phyloP scores from a whole-genome alignment of 2,329 filamentous ascomycete species.

The Aschersonia sp. region DNA sequence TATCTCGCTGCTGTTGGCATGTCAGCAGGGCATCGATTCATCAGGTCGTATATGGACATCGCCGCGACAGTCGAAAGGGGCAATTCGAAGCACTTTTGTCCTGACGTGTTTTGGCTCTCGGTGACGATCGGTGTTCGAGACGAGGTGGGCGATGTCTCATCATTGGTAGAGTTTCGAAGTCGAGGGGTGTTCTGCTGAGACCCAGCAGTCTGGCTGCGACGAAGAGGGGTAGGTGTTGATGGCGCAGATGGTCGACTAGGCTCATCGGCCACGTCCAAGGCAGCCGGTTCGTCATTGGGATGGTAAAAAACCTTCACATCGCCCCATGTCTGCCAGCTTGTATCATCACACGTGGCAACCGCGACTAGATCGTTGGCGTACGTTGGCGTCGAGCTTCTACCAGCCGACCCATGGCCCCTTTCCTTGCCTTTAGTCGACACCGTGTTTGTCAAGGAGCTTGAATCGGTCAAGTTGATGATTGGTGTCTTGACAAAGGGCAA shows the following conservation, averaged over 20 bases:
- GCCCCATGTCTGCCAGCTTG: constrained; percentile 63
- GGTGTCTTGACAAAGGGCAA: constrained; percentile 67
- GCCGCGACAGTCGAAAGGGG: constrained; percentile 39
- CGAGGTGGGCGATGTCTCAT: constrained; percentile 36
- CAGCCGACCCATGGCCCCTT: constrained; percentile 30
- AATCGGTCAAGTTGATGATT: constrained; percentile 34
- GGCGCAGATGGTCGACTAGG: constrained; percentile 33
- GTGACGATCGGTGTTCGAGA: constrained; percentile 24
- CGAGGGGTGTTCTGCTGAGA: constrained; percentile 28
- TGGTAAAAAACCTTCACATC: constrained; percentile 75
- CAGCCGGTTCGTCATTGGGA: constrained; percentile 22
- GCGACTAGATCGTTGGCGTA: constrained; percentile 76
- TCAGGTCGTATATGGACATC: constrained; percentile 39
- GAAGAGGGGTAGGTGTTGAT: constrained; percentile 60
- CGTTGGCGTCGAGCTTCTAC: constrained; percentile 40
- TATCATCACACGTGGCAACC: constrained; percentile 47
- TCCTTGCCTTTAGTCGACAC: constrained; percentile 65
- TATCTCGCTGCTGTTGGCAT: constrained; percentile 64
- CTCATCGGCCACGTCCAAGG: constrained; percentile 9
- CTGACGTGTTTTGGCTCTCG: constrained; percentile 20
- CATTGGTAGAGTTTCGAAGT: constrained; percentile 14
- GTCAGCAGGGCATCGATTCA: constrained; percentile 41
- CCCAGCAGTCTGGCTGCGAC: constrained; percentile 48
- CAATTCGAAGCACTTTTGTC: constrained; percentile 50
- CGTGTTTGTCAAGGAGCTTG: constrained; percentile 36